Percentiles rank a stretch among this genome's conserved stretches.
These are phyloP conservation scores for Amylostereum areolatum DNA, from an alignment of 1,284 basidiomycete species.

Conservation along the genomic window DNA sequence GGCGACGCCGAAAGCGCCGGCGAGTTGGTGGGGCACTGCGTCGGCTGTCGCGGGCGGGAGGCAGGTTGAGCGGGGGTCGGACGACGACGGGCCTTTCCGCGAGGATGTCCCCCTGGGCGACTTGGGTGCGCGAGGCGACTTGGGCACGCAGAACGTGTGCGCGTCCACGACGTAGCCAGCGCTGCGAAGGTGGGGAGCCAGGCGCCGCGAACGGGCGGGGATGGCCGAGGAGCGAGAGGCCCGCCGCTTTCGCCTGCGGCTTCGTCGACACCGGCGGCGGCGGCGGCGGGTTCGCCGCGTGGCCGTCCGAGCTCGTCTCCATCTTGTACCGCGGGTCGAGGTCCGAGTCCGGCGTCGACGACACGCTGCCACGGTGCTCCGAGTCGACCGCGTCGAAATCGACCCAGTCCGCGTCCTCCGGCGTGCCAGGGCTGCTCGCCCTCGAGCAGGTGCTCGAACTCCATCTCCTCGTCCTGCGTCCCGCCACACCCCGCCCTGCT, in stretches of 20 bases:
- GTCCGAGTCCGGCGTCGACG: not conserved
- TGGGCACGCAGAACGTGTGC: not conserved
- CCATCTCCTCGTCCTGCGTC: not conserved
- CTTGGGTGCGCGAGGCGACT: not conserved
- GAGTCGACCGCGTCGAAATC: not conserved
- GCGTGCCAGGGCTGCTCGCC: not conserved
- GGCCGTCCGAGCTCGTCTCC: not conserved
- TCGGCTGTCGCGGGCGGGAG: constrained; percentile 14
- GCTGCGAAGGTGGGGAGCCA: not conserved
- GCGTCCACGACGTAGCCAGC: not conserved
- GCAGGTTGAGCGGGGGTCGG: constrained; percentile 40
- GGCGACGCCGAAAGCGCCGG: not conserved
- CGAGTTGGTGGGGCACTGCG: not conserved
- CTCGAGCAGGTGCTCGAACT: not conserved
- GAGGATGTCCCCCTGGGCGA: constrained; percentile 19
- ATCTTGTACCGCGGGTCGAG: not conserved
- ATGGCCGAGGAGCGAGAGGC: not conserved
- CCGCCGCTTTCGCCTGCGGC: not conserved
- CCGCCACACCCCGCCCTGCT: too few relatives aligned
- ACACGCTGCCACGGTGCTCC: not conserved
- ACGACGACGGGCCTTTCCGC: constrained; percentile 30
- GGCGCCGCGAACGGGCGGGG: not conserved
- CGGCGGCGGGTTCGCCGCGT: not conserved
- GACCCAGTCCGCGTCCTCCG: not conserved
- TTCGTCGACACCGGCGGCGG: not conserved